phyloP scores from a whole-genome alignment of 2,329 filamentous ascomycete species.

The Xylaria sp. region DNA sequence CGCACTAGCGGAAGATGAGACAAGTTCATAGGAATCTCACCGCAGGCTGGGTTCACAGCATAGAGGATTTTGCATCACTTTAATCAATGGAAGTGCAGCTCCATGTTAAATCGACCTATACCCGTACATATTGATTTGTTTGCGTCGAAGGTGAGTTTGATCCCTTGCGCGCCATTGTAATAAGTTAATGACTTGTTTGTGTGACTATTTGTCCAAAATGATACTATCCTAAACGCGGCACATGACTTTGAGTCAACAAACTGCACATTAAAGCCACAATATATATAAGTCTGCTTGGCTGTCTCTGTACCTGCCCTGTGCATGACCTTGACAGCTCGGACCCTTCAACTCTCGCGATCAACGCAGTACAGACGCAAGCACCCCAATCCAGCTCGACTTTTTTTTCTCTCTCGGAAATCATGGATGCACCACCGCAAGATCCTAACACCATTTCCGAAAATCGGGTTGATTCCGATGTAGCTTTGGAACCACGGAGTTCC shows the following conservation, averaged over 20 bases:
- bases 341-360: background rate
- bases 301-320: background rate
- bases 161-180: background rate
- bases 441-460: background rate
- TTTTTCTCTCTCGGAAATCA: slow-evolving; percentile 2
- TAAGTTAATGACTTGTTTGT: slow-evolving; percentile 13
- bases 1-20: background rate
- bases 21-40: background rate
- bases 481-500: background rate
- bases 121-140: background rate
- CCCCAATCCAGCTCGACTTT: background rate
- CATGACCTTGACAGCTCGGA: slow-evolving; percentile 3
- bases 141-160: background rate
- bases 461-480: background rate
- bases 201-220: slow-evolving; percentile 13
- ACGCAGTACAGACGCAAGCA: background rate
- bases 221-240: slow-evolving; percentile 9
- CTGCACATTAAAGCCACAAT: slow-evolving; percentile 31
- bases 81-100: slow-evolving; percentile 3
- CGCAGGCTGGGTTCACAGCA: background rate
- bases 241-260: slow-evolving; percentile 28
- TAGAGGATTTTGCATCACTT: background rate
- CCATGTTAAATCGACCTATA: background rate
- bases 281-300: slow-evolving; percentile 9
- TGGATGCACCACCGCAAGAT: slow-evolving; percentile 18